Conservation (phyloP, 768 basidiomycete genomes). For the Boletus sp. region DNA sequence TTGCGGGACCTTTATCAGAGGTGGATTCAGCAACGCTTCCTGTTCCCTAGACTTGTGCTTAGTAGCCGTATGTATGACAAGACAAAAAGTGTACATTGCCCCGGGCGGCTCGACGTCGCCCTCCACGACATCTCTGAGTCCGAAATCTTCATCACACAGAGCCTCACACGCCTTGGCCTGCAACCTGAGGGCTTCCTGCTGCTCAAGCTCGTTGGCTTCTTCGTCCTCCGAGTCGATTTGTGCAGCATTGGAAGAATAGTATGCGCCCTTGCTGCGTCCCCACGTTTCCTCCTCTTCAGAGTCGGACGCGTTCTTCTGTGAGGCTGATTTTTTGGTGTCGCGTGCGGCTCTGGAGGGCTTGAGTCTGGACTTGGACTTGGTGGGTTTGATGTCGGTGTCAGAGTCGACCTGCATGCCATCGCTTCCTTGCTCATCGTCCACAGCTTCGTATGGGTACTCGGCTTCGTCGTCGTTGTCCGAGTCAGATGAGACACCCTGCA, state of each 20-base stretch:
- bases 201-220: slow-evolving; percentile 84
- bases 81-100: slow-evolving; percentile 24
- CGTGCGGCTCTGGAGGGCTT: slow-evolving; percentile 9
- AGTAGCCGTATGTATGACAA: slow-evolving; percentile 1
- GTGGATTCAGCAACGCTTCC: neutral
- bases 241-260: slow-evolving; percentile 84
- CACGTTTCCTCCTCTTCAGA: slow-evolving; percentile 60
- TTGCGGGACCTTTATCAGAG: slow-evolving; percentile 35
- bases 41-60: slow-evolving; percentile 17
- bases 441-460: slow-evolving; percentile 25
- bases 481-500: slow-evolving; percentile 50
- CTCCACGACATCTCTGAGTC: slow-evolving; percentile 61
- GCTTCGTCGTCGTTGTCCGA: slow-evolving; percentile 39
- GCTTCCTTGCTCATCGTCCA: slow-evolving; percentile 7
- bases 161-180: slow-evolving; percentile 72
- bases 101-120: slow-evolving; percentile 23
- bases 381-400: neutral
- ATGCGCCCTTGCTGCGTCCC: slow-evolving; percentile 76
- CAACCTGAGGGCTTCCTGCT: slow-evolving; percentile 78
- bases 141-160: slow-evolving; percentile 80
- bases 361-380: slow-evolving; percentile 11
- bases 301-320: slow-evolving; percentile 9
- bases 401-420: slow-evolving; percentile 26
- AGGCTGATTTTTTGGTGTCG: slow-evolving; percentile 12
- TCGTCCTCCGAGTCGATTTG: slow-evolving; percentile 83